Conservation (phyloP, 345 rosid genomes). For the Anacardium occidentale region DNA sequence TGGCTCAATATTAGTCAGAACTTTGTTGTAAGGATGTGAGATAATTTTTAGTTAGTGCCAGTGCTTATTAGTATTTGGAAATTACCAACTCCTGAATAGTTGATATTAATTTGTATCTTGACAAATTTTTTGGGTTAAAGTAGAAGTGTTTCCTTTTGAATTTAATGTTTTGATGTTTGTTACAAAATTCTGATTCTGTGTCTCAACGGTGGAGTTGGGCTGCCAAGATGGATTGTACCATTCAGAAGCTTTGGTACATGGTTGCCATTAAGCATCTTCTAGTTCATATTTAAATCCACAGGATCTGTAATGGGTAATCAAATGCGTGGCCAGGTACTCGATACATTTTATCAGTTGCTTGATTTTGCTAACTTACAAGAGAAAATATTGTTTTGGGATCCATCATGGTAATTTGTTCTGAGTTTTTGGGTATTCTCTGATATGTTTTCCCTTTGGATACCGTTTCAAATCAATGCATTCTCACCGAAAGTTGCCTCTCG, state of each 20-base stretch:
- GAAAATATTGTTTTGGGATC: neutral
- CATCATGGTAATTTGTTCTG: too few relatives aligned
- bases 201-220: neutral
- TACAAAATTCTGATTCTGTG: neutral
- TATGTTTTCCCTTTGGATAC: too few relatives aligned
- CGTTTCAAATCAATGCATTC: too few relatives aligned
- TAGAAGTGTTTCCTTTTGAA: neutral
- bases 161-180: neutral
- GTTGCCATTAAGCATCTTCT: too few relatives aligned
- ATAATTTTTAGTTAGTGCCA: neutral
- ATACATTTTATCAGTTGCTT: neutral
- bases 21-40: constrained; percentile 24
- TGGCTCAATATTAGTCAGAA: constrained; percentile 14
- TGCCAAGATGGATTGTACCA: neutral
- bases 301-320: too few relatives aligned
- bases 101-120: constrained; percentile 1
- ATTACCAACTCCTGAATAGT: constrained; percentile 17
- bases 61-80: neutral
- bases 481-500: too few relatives aligned
- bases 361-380: neutral
- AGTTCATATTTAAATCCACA: too few relatives aligned
- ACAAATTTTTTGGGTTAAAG: neutral
- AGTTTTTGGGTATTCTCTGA: too few relatives aligned
- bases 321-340: too few relatives aligned
- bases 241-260: neutral